These are phyloP conservation scores for Stachybotrys elegans DNA, from an alignment of 2,329 filamentous ascomycete species.

Conservation along the genomic window DNA sequence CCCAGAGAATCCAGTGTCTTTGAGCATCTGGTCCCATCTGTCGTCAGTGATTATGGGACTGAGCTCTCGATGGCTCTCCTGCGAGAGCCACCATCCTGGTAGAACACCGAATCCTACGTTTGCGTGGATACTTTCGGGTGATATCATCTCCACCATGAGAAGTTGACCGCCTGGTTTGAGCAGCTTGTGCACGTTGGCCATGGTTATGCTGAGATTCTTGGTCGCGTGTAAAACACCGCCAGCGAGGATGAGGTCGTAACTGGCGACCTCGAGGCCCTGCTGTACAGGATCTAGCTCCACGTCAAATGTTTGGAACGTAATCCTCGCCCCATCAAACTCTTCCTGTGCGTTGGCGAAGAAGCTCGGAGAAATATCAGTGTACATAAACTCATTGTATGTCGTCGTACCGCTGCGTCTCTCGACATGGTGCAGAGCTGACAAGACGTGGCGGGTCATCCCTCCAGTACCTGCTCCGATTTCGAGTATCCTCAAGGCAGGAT, in stretches of 20 bases:
- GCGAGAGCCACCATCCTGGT: conserved; percentile 30
- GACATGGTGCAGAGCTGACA: background rate
- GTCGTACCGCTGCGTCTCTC: background rate
- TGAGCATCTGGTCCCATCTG: conserved; percentile 6
- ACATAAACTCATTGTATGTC: conserved; percentile 26
- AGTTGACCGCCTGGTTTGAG: conserved; percentile 23
- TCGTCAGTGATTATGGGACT: conserved; percentile 2
- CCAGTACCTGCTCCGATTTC: conserved; percentile 36
- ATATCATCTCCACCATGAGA: conserved; percentile 18
- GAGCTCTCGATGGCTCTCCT: conserved; percentile 12
- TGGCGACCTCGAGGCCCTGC: background rate
- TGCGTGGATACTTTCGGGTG: conserved; percentile 7
- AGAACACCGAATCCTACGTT: conserved; percentile 21
- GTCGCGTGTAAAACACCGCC: conserved; percentile 25
- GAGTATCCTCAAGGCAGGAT: conserved; percentile 27
- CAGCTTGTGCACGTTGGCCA: conserved; percentile 10
- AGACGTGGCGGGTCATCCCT: conserved; percentile 9
- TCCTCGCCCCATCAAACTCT: conserved; percentile 6
- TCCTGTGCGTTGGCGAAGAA: conserved; percentile 24
- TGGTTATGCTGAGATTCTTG: conserved; percentile 15
- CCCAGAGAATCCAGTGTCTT: conserved; percentile 7
- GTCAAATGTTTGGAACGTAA: conserved; percentile 21
- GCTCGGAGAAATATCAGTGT: conserved; percentile 32
- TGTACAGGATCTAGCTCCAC: conserved; percentile 3
- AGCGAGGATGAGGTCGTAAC: conserved; percentile 21